Evolutionary conservation across 768 basidiomycete genomes (phyloP).

Genomic region (Russula foetens): DNA sequence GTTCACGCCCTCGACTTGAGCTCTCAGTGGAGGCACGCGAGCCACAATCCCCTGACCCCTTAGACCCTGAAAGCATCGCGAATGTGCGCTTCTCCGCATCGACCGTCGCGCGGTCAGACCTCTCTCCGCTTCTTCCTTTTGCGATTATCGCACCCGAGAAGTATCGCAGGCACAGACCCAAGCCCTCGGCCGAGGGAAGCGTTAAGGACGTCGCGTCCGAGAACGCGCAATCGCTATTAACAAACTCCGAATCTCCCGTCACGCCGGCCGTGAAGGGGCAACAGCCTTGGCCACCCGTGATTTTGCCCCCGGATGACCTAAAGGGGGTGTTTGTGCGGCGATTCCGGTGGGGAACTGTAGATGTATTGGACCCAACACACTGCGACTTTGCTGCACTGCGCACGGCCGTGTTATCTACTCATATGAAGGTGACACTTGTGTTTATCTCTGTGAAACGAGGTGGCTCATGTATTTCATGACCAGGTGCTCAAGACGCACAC

Average conservation of each 20-base stretch:
- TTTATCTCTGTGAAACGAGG: background rate
- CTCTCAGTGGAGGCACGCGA: slow-evolving; percentile 48
- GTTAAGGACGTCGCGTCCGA: slow-evolving; percentile 30
- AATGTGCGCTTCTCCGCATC: slow-evolving; percentile 72
- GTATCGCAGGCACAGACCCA: slow-evolving; percentile 33
- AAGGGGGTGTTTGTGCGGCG: slow-evolving; percentile 69
- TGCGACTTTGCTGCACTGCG: slow-evolving; percentile 84
- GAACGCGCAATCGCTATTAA: slow-evolving; percentile 31
- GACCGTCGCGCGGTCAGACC: slow-evolving; percentile 50
- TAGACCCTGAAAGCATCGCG: slow-evolving; percentile 62
- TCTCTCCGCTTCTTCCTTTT: slow-evolving; percentile 60
- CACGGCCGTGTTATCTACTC: slow-evolving; percentile 76
- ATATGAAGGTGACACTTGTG: slow-evolving; percentile 55
- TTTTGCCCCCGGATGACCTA: slow-evolving; percentile 57
- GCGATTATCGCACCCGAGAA: slow-evolving; percentile 72
- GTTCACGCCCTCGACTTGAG: slow-evolving; percentile 64
- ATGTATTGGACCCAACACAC: slow-evolving; percentile 78
- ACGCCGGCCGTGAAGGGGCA: slow-evolving; percentile 21
- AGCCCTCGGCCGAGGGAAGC: slow-evolving; percentile 25
- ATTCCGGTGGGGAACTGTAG: slow-evolving; percentile 84
- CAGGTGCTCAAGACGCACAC: slow-evolving; percentile 78
- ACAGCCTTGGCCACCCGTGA: slow-evolving; percentile 33
- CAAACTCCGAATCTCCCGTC: slow-evolving; percentile 28
- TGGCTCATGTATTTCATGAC: slow-evolving; percentile 2
- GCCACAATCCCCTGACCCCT: slow-evolving; percentile 46